Percentiles rank a stretch among this genome's conserved stretches.
phyloP scores from a whole-genome alignment of 495 filamentous ascomycete genomes.

The Penicillium diatomitis region DNA sequence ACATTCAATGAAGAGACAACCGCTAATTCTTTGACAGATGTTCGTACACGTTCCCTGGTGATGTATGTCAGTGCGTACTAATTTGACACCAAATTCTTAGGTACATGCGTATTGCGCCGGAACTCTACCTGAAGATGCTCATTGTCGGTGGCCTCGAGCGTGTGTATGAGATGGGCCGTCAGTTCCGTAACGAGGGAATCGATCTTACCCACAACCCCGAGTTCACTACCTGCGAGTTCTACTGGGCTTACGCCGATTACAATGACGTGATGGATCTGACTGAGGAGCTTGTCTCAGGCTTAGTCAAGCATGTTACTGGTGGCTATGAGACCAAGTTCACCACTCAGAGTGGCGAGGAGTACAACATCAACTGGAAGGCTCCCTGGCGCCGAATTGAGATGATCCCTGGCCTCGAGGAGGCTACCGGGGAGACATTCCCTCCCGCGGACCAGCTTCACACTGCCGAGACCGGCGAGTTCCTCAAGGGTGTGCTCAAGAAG shows the following conservation, averaged over 20 bases:
- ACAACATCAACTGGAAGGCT: slow-evolving; percentile 88
- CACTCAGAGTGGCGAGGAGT: slow-evolving; percentile 72
- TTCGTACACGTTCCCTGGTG: background rate
- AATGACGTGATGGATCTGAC: slow-evolving; percentile 90
- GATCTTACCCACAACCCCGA: slow-evolving; percentile 98
- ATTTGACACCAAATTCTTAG: slow-evolving; percentile 24
- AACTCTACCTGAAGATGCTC: slow-evolving; percentile 92
- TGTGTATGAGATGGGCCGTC: slow-evolving; percentile 86
- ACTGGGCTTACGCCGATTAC: slow-evolving; percentile 88
- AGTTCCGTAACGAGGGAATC: slow-evolving; percentile 92
- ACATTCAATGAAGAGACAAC: no score
- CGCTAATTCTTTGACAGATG: background rate
- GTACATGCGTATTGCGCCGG: slow-evolving; percentile 90
- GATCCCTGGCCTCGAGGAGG: slow-evolving; percentile 89
- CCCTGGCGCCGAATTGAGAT: slow-evolving; percentile 94
- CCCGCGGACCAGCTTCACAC: slow-evolving; percentile 84
- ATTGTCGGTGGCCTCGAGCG: slow-evolving; percentile 87
- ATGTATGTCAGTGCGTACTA: no score
- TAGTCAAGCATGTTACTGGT: slow-evolving; percentile 85
- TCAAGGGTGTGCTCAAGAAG: slow-evolving; percentile 77
- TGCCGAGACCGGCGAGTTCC: slow-evolving; percentile 74
- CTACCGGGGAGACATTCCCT: slow-evolving; percentile 87
- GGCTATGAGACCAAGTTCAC: slow-evolving; percentile 73
- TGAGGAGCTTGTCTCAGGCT: slow-evolving; percentile 85
- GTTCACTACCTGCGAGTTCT: slow-evolving; percentile 97